A percentile compares a stretch with the other conserved stretches of the same genome.
phyloP scores from a whole-genome alignment of 495 filamentous ascomycete species.

The Xanthoparmelia taractica region DNA sequence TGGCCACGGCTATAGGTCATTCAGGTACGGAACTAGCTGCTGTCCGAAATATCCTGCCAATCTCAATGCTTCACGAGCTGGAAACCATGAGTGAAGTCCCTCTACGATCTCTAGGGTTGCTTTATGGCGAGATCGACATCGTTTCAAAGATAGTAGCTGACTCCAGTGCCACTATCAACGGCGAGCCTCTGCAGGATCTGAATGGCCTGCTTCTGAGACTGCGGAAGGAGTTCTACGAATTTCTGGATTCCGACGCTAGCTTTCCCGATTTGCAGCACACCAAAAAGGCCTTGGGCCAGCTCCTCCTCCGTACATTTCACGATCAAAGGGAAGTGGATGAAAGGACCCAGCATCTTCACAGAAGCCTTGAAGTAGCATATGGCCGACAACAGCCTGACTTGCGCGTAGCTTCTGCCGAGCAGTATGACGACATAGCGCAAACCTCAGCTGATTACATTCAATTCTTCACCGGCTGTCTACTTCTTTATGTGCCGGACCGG shows the following conservation, averaged over 20 bases:
- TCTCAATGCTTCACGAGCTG: conserved; percentile 20
- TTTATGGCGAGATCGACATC: conserved; percentile 27
- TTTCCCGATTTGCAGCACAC: background rate
- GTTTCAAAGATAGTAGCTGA: conserved; percentile 28
- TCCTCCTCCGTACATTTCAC: background rate
- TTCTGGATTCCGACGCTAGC: background rate
- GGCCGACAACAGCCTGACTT: background rate
- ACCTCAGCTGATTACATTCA: conserved; percentile 28
- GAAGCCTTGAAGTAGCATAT: background rate
- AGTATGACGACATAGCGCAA: background rate
- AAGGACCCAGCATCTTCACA: background rate
- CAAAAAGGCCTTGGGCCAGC: background rate
- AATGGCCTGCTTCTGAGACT: conserved; percentile 16
- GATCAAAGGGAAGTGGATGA: background rate
- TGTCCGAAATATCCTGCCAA: conserved; percentile 17
- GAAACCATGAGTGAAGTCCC: conserved; percentile 22
- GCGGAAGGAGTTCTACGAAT: background rate
- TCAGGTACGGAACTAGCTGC: conserved; percentile 7
- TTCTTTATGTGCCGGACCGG: conserved; percentile 77
- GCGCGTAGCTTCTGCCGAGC: background rate
- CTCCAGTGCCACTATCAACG: conserved; percentile 25
- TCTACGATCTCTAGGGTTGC: conserved; percentile 26
- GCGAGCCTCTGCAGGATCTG: conserved; percentile 23
- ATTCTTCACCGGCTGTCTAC: conserved; percentile 57
- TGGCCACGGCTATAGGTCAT: conserved; percentile 5